phyloP scores from a whole-genome alignment of 495 filamentous ascomycete species.

The Hypoxylon cercidicola region DNA sequence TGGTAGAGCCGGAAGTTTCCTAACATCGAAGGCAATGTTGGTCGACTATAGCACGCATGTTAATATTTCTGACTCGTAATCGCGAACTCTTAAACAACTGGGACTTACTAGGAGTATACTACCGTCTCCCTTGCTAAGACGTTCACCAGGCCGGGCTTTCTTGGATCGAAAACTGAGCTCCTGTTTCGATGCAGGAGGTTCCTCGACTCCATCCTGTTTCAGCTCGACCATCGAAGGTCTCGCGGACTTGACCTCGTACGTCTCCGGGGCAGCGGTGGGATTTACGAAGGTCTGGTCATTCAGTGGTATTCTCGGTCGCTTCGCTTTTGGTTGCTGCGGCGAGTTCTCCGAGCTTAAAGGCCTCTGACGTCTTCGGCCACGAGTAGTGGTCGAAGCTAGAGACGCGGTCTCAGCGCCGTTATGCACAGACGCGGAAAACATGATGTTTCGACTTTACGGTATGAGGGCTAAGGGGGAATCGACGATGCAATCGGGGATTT shows the following conservation, averaged over 20 bases:
- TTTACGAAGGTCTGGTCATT: constrained; percentile 63
- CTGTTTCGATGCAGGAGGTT: constrained; percentile 50
- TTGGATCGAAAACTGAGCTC: constrained; percentile 72
- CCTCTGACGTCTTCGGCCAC: constrained; percentile 72
- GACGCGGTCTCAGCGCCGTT: constrained; percentile 50
- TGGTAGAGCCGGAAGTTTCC: constrained; percentile 82
- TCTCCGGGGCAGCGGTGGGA: constrained; percentile 57
- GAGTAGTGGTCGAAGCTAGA: constrained; percentile 63
- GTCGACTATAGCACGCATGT: constrained; percentile 69
- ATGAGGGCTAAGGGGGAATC: constrained; percentile 24
- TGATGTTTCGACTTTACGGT: constrained; percentile 47
- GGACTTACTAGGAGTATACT: constrained; percentile 70
- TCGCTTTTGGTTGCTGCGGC: constrained; percentile 72
- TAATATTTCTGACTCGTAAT: constrained; percentile 19
- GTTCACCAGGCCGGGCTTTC: constrained; percentile 65
- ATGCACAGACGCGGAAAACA: constrained; percentile 70
- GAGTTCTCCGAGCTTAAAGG: constrained; percentile 71
- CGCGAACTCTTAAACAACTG: constrained; percentile 9
- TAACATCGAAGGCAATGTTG: constrained; percentile 87
- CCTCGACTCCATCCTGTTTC: constrained; percentile 59
- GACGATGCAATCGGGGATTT: constrained; percentile 30
- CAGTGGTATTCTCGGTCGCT: constrained; percentile 66
- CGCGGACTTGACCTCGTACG: constrained; percentile 59
- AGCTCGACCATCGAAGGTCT: constrained; percentile 52
- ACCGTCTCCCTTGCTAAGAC: constrained; percentile 67